These are phyloP conservation scores for Lachnum nothofagi DNA, from an alignment of 2,329 filamentous ascomycete species.

Conservation along the genomic window DNA sequence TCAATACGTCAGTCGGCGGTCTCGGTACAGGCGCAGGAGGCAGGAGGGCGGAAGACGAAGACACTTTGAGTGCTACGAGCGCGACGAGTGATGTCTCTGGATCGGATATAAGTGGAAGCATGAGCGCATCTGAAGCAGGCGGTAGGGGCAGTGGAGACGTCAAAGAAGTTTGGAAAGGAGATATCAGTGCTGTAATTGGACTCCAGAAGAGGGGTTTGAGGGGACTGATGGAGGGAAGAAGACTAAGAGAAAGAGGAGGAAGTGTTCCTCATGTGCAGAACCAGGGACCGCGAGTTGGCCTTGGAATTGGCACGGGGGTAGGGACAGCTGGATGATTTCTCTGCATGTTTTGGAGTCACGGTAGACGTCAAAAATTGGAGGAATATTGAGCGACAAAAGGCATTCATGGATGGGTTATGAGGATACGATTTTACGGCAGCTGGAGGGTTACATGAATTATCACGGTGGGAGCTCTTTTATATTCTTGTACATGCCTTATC, in stretches of 20 bases:
- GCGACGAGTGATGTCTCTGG: slow-evolving; percentile 27
- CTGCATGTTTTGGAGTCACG: not conserved
- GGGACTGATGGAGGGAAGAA: slow-evolving; percentile 88
- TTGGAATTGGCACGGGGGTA: slow-evolving; percentile 43
- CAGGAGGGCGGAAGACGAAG: slow-evolving; percentile 32
- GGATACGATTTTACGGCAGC: too few relatives aligned
- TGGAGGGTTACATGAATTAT: too few relatives aligned
- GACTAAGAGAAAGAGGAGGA: slow-evolving; percentile 68
- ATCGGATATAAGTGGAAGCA: slow-evolving; percentile 27
- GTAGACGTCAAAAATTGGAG: too few relatives aligned
- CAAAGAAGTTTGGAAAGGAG: slow-evolving; percentile 71
- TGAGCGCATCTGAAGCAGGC: slow-evolving; percentile 37
- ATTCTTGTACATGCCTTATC: too few relatives aligned
- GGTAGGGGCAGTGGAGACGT: slow-evolving; percentile 36
- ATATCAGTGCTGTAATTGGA: slow-evolving; percentile 86
- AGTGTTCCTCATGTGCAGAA: slow-evolving; percentile 33
- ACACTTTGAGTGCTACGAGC: slow-evolving; percentile 31
- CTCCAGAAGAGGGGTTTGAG: slow-evolving; percentile 88
- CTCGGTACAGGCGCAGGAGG: slow-evolving; percentile 27
- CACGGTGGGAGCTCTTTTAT: too few relatives aligned
- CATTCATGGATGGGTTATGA: too few relatives aligned
- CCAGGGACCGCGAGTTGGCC: slow-evolving; percentile 40
- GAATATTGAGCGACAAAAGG: too few relatives aligned
- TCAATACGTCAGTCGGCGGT: slow-evolving; percentile 46
- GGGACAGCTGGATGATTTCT: not conserved